Base-by-base conservation (phyloP, 345 rosid species). In the Citrus sp. region DNA sequence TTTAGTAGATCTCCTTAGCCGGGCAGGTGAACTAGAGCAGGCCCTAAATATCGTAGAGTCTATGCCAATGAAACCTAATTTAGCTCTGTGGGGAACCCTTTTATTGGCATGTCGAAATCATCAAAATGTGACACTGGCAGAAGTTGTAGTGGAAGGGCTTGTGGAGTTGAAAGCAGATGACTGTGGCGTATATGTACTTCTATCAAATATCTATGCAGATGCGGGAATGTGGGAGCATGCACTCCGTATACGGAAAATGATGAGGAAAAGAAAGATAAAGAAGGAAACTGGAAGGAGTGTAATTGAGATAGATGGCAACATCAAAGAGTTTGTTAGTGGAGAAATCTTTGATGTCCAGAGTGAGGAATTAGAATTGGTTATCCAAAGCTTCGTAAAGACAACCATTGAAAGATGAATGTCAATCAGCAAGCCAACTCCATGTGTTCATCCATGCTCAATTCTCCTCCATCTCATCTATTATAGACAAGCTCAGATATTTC, bases 271-370 rank as follows among this genome's bases (percentile, higher is more conserved):
- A 70, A 75, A 19, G 51, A 66, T 79, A 68, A 80, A 70, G 30
- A 86, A 83, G 79, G 86, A 81, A 74, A 67, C 75, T 14, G 85
- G 88, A 76, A 81, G 67, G 64, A 86, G 86, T 70, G 38, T 61
- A 37, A 77, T 79, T n/a, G 78, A 83, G 67, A 75, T 76, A 28
- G 59, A 81, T 77, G 85, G 81, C 18, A 25, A 35, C 7, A 68
- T 81, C 37, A 40, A 37, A 51, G 82, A 86, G 76, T 79, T 81
- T 77, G 77, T 69, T n/a, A 76, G 84, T 67, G 84, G 86, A 28
- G 82, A 78, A 46, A 73, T 62, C 19, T 32, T 58, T 46, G 30
- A 67, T 14, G 6, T 32, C 13, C 34, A 27, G 51, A 66, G 42
- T 21, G 34, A 82, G 65, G 80, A 76, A 73, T 37, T 80, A 51